Percentiles rank a stretch among this genome's conserved stretches.
phyloP scores from a whole-genome alignment of 2,329 filamentous ascomycete species.

The Emergomyces orientalis region DNA sequence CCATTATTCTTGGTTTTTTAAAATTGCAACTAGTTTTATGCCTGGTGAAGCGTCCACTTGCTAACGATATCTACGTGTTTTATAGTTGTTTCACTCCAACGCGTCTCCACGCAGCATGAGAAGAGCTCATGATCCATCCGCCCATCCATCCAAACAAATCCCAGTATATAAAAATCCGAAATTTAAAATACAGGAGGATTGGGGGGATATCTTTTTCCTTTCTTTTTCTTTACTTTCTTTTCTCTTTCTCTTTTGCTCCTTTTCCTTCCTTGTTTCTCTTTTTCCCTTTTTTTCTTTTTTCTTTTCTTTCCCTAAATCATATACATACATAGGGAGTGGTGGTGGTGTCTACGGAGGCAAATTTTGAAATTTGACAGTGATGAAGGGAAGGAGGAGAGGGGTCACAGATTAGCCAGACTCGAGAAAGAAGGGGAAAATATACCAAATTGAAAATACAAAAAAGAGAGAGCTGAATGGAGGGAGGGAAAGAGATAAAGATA shows the following conservation, averaged over 20 bases:
- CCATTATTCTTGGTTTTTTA: background rate
- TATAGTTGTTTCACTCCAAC: slow-evolving; percentile 75
- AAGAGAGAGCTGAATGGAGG: no score
- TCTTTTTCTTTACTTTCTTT: background rate
- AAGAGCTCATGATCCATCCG: slow-evolving; percentile 58
- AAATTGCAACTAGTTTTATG: no score
- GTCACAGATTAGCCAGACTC: no score
- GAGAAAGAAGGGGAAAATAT: no score
- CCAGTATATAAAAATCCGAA: background rate
- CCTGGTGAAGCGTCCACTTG: no score
- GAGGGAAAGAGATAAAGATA: background rate
- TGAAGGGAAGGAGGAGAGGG: no score
- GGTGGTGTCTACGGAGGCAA: background rate
- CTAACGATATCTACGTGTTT: slow-evolving; percentile 18
- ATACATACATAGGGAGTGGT: background rate
- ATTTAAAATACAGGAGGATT: background rate
- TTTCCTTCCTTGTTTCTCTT: background rate
- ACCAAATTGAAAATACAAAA: no score
- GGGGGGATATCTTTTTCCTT: background rate
- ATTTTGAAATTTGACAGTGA: no score
- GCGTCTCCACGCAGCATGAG: slow-evolving; percentile 86
- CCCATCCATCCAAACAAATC: background rate
- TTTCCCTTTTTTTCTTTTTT: background rate
- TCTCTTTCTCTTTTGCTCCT: background rate
- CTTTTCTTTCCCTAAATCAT: background rate